Conservation (phyloP, 1,284 basidiomycete genomes). For the Heterobasidion occidentale region DNA sequence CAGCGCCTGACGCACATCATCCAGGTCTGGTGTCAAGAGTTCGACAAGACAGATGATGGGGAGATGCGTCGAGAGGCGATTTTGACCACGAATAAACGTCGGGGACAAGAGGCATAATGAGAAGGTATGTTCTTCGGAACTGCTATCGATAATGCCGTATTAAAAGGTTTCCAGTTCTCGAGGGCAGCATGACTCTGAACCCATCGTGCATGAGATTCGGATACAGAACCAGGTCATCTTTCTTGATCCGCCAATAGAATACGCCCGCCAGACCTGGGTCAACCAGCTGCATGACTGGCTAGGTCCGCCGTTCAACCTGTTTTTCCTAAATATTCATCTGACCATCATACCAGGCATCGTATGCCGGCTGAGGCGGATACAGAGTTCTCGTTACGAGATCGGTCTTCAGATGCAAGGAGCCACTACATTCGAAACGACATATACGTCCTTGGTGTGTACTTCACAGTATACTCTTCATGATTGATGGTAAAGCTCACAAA, state of each 20-base stretch:
- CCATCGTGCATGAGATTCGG: conserved; percentile 89
- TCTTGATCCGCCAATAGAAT: conserved; percentile 95
- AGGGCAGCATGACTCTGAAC: conserved; percentile 69
- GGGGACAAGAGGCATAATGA: conserved; percentile 63
- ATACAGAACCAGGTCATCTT: conserved; percentile 99
- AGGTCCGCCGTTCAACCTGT: conserved; percentile 30
- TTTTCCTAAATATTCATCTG: not conserved
- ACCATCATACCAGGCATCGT: conserved; percentile 54
- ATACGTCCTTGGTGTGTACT: conserved; percentile 71
- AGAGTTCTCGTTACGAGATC: conserved; percentile 95
- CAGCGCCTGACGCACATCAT: conserved; percentile 76
- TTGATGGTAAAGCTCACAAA: not conserved
- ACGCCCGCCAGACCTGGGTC: conserved; percentile 89
- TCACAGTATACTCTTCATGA: not conserved
- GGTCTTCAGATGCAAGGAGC: conserved; percentile 78
- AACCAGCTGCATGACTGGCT: conserved; percentile 88
- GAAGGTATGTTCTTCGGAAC: conserved; percentile 37
- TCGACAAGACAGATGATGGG: conserved; percentile 64
- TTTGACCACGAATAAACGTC: conserved; percentile 43
- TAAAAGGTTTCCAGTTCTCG: conserved; percentile 40
- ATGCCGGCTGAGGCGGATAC: conserved; percentile 83
- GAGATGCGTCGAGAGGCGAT: conserved; percentile 47
- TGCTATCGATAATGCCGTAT: not conserved
- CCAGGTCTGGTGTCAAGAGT: conserved; percentile 83
- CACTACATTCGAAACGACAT: conserved; percentile 60